Evolutionary conservation across 108 stramenopile genomes (phyloP), one percentile per base, ranked within the genome.

Genomic region (Cyclotella cryptica): DNA sequence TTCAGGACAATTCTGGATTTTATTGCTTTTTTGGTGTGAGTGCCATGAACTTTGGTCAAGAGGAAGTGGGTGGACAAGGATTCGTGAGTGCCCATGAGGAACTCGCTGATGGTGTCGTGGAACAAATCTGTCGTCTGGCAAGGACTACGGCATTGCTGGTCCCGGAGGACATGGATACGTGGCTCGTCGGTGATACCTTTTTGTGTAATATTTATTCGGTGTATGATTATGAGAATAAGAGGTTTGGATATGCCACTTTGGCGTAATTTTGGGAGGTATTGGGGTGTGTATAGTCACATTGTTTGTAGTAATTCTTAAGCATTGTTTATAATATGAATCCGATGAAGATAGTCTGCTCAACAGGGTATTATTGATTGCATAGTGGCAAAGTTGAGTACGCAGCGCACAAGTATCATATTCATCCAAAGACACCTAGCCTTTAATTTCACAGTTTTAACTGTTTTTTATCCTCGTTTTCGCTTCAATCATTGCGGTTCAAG

Each of bases 111-210:
- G 62, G 59, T 15, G 45, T 84, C 47, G 55, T 85, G 53, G 79
- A 88, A 44, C 80, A 84, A 78, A 51, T 87, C 40, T 67, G 79
- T 44, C 39, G 24, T 22, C 24, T 84, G 39, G 83, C 66, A 12
- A 39, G 70, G 19, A 43, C 65, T 69, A 65, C 85, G 21, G 85
- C 64, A 67, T 85, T 90, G 44, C 90, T 90, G 45, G 46, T 91
- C 15, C 80, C 85, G 17, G 60, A 44, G 40, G 82, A 69, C 0
- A 54, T 46, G 10, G 87, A 89, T 17, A 71, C 85, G 9, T 94
- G 92, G 92, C 91, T 95, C 59, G 63, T 95, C 42, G 94, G 94
- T 35, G 94, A 95, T 75, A 80, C 86, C 60, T 95, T 92, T 87
- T 70, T 95, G 79, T 84, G 91, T 52, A 77, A 93, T 81, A 87